Percentiles rank a stretch among this genome's conserved stretches.
Evolutionary conservation across 2,329 filamentous ascomycete genomes (phyloP).

Genomic region (Sclerotinia subarctica): DNA sequence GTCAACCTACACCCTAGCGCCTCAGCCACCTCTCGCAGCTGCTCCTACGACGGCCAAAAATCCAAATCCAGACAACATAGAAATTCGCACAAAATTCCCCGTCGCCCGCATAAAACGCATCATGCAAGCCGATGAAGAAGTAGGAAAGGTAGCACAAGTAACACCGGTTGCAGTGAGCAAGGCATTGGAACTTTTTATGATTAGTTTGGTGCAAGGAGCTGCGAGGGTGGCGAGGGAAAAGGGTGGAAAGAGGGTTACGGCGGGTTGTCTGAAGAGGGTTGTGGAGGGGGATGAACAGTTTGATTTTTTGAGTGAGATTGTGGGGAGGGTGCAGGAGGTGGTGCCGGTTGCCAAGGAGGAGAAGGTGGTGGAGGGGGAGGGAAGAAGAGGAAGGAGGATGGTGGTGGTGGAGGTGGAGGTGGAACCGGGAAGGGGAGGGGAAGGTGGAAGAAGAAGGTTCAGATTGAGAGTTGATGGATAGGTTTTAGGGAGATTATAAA

Average conservation of each 20-base stretch:
- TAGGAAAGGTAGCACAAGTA: constrained; percentile 96
- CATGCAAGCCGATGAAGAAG: constrained; percentile 98
- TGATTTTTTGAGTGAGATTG: constrained; percentile 90
- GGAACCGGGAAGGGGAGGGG: background rate
- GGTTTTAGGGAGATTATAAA: background rate
- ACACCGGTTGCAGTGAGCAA: constrained; percentile 94
- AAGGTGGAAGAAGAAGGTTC: constrained; percentile 6
- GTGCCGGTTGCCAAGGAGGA: constrained; percentile 35
- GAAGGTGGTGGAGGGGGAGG: constrained; percentile 28
- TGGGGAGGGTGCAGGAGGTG: constrained; percentile 71
- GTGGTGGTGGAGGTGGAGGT: background rate
- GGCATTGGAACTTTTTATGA: constrained; percentile 97
- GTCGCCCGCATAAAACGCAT: constrained; percentile 97
- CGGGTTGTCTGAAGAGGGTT: constrained; percentile 86
- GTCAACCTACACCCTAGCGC: background rate
- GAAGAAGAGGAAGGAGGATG: constrained; percentile 29
- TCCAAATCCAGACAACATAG: constrained; percentile 46
- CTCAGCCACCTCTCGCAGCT: background rate
- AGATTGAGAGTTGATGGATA: background rate
- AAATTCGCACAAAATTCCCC: constrained; percentile 93
- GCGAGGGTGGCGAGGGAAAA: constrained; percentile 78
- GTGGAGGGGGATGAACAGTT: constrained; percentile 87
- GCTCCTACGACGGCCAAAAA: constrained; percentile 49
- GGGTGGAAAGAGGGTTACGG: constrained; percentile 84
- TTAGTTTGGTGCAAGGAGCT: constrained; percentile 83